Conservation (phyloP, 1,284 basidiomycete genomes). For the Ceratobasidium sp. region DNA sequence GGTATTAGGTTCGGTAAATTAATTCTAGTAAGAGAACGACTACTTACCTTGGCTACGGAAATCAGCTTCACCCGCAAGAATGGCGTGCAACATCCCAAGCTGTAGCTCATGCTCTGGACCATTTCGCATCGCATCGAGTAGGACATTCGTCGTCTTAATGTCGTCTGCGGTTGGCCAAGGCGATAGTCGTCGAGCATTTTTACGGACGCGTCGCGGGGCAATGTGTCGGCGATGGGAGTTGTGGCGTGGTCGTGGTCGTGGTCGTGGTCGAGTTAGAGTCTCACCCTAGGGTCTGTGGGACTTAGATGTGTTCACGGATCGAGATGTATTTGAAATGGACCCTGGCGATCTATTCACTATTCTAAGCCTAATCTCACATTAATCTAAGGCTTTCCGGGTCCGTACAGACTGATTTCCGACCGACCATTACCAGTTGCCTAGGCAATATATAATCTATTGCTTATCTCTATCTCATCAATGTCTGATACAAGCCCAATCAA, state of each 20-base stretch:
- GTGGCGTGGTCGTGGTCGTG: neutral
- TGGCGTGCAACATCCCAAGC: constrained; percentile 3
- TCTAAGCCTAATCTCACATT: neutral
- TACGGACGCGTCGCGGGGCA: no score
- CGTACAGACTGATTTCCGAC: neutral
- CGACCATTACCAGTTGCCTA: no score
- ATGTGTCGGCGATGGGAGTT: neutral
- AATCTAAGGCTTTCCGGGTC: neutral
- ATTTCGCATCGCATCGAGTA: neutral
- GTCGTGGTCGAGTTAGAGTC: neutral
- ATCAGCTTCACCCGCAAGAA: constrained; percentile 8
- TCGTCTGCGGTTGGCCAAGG: neutral
- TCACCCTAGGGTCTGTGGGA: no score
- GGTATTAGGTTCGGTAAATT: neutral
- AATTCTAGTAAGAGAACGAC: neutral
- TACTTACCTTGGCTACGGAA: neutral
- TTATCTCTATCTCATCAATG: neutral
- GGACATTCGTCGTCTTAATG: neutral
- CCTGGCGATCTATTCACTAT: neutral
- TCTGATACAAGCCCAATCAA: neutral
- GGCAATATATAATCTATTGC: neutral
- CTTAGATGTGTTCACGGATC: neutral
- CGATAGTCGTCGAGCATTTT: neutral
- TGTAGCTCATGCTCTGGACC: constrained; percentile 10
- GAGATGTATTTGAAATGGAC: neutral